Evolutionary conservation across 108 stramenopile genomes (phyloP), one percentile per base, ranked within the genome.

Genomic region (Nannochloropsis oceanica): DNA sequence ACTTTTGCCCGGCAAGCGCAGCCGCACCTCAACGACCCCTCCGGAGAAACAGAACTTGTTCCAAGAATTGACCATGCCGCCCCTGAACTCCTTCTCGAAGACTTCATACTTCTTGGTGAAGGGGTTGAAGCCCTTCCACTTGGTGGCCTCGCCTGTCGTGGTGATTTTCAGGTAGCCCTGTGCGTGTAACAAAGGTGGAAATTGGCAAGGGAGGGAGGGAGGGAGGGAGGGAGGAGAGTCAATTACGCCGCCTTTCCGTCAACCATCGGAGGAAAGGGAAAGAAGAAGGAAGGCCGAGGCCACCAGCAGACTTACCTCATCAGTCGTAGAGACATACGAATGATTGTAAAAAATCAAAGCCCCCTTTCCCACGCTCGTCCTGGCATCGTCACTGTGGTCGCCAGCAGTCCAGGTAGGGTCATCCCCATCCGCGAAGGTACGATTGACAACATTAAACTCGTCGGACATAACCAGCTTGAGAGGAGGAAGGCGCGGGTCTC

Each of bases 1-100:
- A 25, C 82, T 81, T 44, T 90, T 92, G 13, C 98, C 98, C 7
- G 98, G 98, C 34, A 99, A 86, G 18, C 84, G 59, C 9, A 95
- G 95, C 85, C 93, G 89, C 22, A 96, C 93, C 86, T 97, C 97
- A 79, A 97, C 85, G 44, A 97, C 92, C 25, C 98, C 98, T 22
- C 98, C 98, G 1, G 96, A 96, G 86, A 97, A 97, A 88, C 98
- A 99, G 89, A 99, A 99, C 84, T 99, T 99, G 89, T 99, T 95
- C 98, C 98, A 99, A 12, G 91, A 87, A 86, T 96, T 97, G 43
- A 99, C 12, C 97, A 99, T 98, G 44, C 94, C 98, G 79, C 93
- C 94, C 50, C 93, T 93, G 87, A 97, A 97, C 85, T 96, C 92
- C 85, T 96, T 97, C 20, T 91, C 92, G 25, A 93, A 91, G 1